A percentile compares a stretch with the other conserved stretches of the same genome.
Evolutionary conservation across 177 flowering plant species (phyloP).

Genomic region (Telopea speciosissima): DNA sequence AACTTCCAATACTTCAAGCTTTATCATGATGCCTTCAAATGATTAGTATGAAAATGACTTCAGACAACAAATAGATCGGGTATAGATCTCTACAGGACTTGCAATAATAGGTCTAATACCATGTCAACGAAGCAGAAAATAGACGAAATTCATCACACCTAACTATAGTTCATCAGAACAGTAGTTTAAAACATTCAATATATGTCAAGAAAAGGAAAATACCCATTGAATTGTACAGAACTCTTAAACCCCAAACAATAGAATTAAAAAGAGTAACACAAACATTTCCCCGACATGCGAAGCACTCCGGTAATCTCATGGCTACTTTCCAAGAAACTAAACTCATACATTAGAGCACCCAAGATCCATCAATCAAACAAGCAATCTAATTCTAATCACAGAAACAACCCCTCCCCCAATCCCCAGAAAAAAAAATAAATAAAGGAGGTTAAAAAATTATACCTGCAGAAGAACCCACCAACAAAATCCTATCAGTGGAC

Average conservation of each 20-base stretch:
- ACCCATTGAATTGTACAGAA: no score
- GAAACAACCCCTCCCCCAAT: no score
- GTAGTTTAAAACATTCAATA: background rate
- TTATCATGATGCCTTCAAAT: background rate
- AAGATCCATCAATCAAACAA: background rate
- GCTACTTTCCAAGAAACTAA: background rate
- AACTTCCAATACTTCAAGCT: background rate
- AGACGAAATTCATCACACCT: slow-evolving; percentile 4
- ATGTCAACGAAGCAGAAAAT: background rate
- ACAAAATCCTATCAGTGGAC: slow-evolving; percentile 41
- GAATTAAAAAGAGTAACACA: no score
- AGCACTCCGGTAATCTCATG: no score
- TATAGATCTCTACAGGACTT: background rate
- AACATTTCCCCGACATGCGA: background rate
- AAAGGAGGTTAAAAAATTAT: slow-evolving; percentile 4
- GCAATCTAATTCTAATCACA: background rate
- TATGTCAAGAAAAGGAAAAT: background rate
- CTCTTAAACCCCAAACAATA: background rate
- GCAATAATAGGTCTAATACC: background rate
- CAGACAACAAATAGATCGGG: background rate
- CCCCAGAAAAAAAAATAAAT: background rate
- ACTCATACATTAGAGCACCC: background rate
- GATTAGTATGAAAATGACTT: background rate
- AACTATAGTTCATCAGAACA: slow-evolving; percentile 3
- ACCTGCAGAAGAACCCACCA: slow-evolving; percentile 88